These are phyloP conservation scores for Colletotrichum orbiculare DNA, from an alignment of 2,329 filamentous ascomycete genomes.

Conservation along the genomic window DNA sequence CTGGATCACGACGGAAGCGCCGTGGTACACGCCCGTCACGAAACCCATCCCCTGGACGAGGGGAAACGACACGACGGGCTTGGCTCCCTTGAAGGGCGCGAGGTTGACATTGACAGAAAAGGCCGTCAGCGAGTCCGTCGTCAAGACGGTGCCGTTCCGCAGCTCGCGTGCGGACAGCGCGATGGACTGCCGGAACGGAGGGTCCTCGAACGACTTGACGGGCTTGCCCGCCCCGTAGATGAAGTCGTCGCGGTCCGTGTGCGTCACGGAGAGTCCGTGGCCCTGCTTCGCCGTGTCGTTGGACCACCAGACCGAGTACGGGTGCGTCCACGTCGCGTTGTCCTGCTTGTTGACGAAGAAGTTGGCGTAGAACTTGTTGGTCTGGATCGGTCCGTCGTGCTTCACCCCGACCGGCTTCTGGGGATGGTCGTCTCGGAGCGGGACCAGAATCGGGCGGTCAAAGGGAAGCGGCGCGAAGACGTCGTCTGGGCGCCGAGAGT, in stretches of 20 bases:
- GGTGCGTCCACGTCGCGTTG: slow-evolving; percentile 74
- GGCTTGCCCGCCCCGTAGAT: slow-evolving; percentile 74
- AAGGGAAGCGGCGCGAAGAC: slow-evolving; percentile 19
- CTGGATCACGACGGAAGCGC: slow-evolving; percentile 73
- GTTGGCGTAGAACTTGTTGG: slow-evolving; percentile 79
- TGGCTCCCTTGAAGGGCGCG: slow-evolving; percentile 49
- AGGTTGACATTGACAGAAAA: slow-evolving; percentile 73
- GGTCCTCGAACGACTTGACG: slow-evolving; percentile 56
- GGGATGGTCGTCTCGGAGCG: slow-evolving; percentile 20
- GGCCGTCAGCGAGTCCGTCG: slow-evolving; percentile 57
- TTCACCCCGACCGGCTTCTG: slow-evolving; percentile 24
- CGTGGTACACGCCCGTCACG: slow-evolving; percentile 76
- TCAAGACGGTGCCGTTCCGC: slow-evolving; percentile 61
- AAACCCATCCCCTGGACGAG: slow-evolving; percentile 85
- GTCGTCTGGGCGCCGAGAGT: neutral
- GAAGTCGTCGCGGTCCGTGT: slow-evolving; percentile 70
- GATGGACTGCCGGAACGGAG: slow-evolving; percentile 69
- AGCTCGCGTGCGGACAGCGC: slow-evolving; percentile 80
- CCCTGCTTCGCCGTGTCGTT: slow-evolving; percentile 59
- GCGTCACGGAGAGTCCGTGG: slow-evolving; percentile 74
- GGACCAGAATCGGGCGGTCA: slow-evolving; percentile 20
- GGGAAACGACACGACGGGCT: slow-evolving; percentile 73
- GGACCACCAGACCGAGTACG: slow-evolving; percentile 71
- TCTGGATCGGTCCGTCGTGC: slow-evolving; percentile 59
- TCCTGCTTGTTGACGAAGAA: slow-evolving; percentile 76